Conservation (phyloP, 148 eudicot species). For the Mesembryanthemum crystallinum region DNA sequence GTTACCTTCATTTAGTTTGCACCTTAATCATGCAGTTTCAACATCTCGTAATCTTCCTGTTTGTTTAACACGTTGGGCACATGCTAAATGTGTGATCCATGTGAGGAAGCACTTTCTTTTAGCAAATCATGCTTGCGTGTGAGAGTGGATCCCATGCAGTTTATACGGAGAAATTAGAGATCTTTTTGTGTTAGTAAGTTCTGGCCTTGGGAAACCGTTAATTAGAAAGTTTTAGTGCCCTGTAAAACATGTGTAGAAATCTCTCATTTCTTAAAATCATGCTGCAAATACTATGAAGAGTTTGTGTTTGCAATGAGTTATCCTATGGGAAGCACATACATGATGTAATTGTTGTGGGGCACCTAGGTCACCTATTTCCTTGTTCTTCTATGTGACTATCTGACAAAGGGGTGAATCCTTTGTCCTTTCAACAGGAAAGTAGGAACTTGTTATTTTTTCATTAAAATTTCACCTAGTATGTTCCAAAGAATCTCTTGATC, state of each 20-base stretch:
- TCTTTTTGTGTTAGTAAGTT: background rate
- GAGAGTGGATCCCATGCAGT: background rate
- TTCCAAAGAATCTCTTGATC: no score
- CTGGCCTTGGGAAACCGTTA: background rate
- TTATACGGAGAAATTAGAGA: background rate
- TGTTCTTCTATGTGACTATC: no score
- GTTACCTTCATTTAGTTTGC: background rate
- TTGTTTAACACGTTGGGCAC: background rate
- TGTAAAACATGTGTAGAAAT: no score
- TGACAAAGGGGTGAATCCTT: no score
- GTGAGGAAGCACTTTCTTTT: background rate
- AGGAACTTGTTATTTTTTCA: no score
- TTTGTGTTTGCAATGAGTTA: no score
- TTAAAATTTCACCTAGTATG: no score
- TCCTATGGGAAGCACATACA: no score
- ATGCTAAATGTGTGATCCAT: background rate
- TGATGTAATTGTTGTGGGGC: no score
- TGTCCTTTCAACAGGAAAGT: no score
- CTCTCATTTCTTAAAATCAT: background rate
- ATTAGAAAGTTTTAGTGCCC: background rate
- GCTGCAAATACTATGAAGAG: background rate
- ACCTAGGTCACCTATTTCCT: no score
- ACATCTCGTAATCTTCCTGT: background rate
- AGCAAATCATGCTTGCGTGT: background rate
- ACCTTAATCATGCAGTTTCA: background rate